Percentiles rank a stretch among this genome's conserved stretches.
Evolutionary conservation across 1,284 basidiomycete species (phyloP).

Genomic region (Pyrrhoderma lamaoense): DNA sequence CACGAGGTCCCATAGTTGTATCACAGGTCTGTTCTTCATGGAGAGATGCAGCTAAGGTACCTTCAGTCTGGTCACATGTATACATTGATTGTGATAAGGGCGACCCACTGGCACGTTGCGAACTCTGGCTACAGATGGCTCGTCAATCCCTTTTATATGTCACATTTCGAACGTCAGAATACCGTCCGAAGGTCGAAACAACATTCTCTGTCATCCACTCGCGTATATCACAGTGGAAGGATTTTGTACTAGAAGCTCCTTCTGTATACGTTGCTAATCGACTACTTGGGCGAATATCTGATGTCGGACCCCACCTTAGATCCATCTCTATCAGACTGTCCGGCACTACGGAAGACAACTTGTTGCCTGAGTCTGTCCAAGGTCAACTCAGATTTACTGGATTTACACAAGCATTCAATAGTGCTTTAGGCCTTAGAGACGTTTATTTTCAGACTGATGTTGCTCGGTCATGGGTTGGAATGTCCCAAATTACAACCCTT

Average conservation of each 20-base stretch:
- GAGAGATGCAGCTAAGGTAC: constrained; percentile 44
- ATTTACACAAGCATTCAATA: constrained; percentile 7
- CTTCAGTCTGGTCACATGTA: constrained; percentile 52
- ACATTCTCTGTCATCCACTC: constrained; percentile 2
- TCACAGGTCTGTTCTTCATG: constrained; percentile 57
- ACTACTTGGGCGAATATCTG: constrained; percentile 6
- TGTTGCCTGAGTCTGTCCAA: constrained; percentile 6
- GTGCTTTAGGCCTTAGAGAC: constrained; percentile 8
- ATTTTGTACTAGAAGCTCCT: constrained; percentile 13
- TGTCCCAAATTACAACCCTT: constrained; percentile 12
- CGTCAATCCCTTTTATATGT: constrained; percentile 12
- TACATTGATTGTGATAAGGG: constrained; percentile 43
- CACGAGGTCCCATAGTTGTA: constrained; percentile 44
- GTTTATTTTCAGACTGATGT: constrained; percentile 9
- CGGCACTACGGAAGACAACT: constrained; percentile 2
- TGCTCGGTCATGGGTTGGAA: constrained; percentile 11
- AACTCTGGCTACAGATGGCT: constrained; percentile 17
- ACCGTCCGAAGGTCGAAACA: constrained; percentile 5
- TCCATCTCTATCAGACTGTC: constrained; percentile 8
- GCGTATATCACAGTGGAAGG: constrained; percentile 10
- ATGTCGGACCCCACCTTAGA: constrained; percentile 6
- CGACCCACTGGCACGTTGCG: constrained; percentile 32
- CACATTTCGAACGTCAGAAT: constrained; percentile 14
- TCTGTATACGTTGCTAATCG: constrained; percentile 10
- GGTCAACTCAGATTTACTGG: constrained; percentile 4